Base-by-base conservation (phyloP, 1,284 basidiomycete species). In the Peniophora sp. region DNA sequence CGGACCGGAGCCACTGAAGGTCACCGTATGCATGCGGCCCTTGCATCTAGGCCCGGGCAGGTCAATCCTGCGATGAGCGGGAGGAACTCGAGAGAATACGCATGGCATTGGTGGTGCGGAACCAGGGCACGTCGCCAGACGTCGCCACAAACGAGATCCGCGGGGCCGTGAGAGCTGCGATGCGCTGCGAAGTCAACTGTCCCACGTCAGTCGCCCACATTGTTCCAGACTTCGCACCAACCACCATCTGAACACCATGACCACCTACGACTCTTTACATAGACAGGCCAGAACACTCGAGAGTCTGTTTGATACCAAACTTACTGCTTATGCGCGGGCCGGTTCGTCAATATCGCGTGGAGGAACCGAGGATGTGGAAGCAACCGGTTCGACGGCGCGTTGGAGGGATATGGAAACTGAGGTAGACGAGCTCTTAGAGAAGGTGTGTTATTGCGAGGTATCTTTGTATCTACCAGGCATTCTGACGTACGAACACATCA, bases 211-310 rank as follows among this genome's bases (percentile, higher is more conserved):
- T 32, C 3, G 24, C 24, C 11, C 12, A 12, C 42, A 43, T 43
- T 43, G 18, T 3, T 43, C 20, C 12, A 5, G 27, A 12, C 27
- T 32, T 34, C 20, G 37, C 15, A 49, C 48, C 15, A 22, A 43
- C n/a, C 36, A 14, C n/a, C 24, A 24, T 22, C 20, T 1, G 5
- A 17, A 24, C 49, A 55, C 47, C 50, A 88, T 88, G 86, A 74
- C 83, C 48, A 81, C 72, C 55, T 90, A 89, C 67, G 88, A 91
- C 59, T 77, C 82, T 51, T 70, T 91, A 37, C 86, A 94, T 60
- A 75, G 91, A 55, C 91, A 95, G 69, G 92, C 90, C 64, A 78
- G 93, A 58, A 93, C 92, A 6, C 81, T 97, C 27, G 93, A 97
- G 66, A 87, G 90, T 41, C 79, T 93, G 23, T 88, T 97, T 58